Percentiles rank a stretch among this genome's conserved stretches.
phyloP scores from a whole-genome alignment of 805 yeast genomes.

The Wickerhamomyces strasburgensis region DNA sequence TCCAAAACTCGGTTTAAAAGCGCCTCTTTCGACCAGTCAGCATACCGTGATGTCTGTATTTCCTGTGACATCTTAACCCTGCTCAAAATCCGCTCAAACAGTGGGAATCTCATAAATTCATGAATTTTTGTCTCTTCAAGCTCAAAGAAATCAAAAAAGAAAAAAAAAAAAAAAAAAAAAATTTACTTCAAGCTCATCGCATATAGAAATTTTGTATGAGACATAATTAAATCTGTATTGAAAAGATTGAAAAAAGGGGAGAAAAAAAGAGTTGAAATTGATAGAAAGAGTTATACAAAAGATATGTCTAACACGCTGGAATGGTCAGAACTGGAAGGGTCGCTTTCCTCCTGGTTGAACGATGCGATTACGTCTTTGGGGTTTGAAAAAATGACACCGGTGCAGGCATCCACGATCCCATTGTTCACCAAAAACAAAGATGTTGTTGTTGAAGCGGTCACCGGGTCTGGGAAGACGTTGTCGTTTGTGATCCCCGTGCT shows the following conservation, averaged over 20 bases:
- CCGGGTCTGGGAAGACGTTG: constrained; percentile 98
- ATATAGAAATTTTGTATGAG: background rate
- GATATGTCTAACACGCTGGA: constrained; percentile 39
- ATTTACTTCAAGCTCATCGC: constrained; percentile 5
- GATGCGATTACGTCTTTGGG: constrained; percentile 72
- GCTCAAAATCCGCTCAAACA: background rate
- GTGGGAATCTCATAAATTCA: background rate
- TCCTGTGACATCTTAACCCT: background rate
- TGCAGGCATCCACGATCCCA: constrained; percentile 93
- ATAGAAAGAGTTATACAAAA: background rate
- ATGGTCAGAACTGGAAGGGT: constrained; percentile 54
- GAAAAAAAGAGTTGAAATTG: background rate
- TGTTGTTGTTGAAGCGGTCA: constrained; percentile 94
- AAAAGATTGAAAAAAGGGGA: background rate
- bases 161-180: background rate
- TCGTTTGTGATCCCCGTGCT: constrained; percentile 81
- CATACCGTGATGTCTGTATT: constrained; percentile 32
- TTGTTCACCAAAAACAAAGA: constrained; percentile 79
- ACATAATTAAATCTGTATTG: background rate
- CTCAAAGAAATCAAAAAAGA: background rate
- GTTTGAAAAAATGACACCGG: constrained; percentile 86
- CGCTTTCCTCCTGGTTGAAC: constrained; percentile 63
- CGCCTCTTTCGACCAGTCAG: constrained; percentile 60
- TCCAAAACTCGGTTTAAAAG: constrained; percentile 52
- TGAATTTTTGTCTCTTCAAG: background rate